Evolutionary conservation across 495 filamentous ascomycete genomes (phyloP), one percentile per base, ranked within the genome.

Genomic region (Podospora appendiculata): DNA sequence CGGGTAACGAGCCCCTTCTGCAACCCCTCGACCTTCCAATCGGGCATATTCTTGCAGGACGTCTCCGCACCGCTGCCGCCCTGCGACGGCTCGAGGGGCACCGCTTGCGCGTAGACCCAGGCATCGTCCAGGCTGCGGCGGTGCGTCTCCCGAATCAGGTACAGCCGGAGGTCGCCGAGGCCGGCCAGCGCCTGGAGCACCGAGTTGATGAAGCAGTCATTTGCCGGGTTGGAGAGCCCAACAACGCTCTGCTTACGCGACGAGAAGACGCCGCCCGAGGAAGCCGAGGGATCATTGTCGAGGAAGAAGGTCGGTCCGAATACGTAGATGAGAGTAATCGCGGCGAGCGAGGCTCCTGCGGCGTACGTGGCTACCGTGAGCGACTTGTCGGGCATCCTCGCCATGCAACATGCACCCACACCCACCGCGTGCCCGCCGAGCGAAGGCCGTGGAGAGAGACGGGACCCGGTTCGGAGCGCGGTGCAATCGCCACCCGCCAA

Each of bases 201-300:
- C 18, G 91, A 96, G 69, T 99, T 99, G 73, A 99, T 96, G 73
- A 97, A 99, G 74, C 93, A 99, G 69, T 99, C 94, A 73, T 97
- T 97, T 52, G 91, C 94, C 4, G 89, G 80, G 61, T 99, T 99
- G 13, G 77, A 75, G 25, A 99, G 77, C 41, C 93, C 93, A 17
- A 99, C 91, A 42, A 90, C 86, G 53, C 87, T 87, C 65, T 89
- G 91, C 70, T 92, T 95, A 45, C 88, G 82, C 39, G 77, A 75
- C 32, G 80, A 77, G 49, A 62, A 68, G 36, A 61, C 45, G 41
- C 57, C 38, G 44, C 35, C 40, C 4, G 48, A 44, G 9, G 48
- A 38, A 6, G 44, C 46, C 48, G 77, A 78, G 17, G 83, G 76
- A 25, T 90, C 87, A 55, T 80, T 79, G 70, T 98, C 92, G 61